Evolutionary conservation across 1,139 yeast genomes (phyloP).

Genomic region (Debaryomyces robertsiae): DNA sequence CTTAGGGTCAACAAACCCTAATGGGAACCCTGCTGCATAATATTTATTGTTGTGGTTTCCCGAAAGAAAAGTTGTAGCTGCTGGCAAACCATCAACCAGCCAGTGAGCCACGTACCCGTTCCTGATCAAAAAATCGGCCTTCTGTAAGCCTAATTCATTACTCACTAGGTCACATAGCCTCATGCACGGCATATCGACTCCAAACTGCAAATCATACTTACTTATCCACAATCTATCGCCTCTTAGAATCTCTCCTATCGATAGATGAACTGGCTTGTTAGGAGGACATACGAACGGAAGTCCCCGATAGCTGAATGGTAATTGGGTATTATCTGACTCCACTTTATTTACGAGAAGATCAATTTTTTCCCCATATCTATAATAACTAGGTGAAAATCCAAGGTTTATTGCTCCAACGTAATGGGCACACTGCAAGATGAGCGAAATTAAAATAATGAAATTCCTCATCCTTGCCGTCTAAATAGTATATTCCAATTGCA

Average conservation of each 20-base stretch:
- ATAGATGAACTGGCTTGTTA: conserved; percentile 63
- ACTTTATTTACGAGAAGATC: conserved; percentile 76
- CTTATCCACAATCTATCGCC: conserved; percentile 84
- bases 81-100: conserved; percentile 84
- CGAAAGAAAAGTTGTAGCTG: conserved; percentile 82
- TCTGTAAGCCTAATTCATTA: conserved; percentile 47
- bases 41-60: conserved; percentile 61
- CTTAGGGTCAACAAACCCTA: conserved; percentile 61
- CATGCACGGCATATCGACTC: conserved; percentile 63
- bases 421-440: conserved; percentile 5
- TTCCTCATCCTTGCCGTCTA: conserved; percentile 2
- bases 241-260: conserved; percentile 73
- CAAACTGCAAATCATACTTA: conserved; percentile 63
- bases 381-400: conserved; percentile 30
- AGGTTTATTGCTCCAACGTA: conserved; percentile 16
- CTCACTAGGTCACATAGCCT: conserved; percentile 63
- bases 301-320: conserved; percentile 78
- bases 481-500: too few species aligned
- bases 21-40: conserved; percentile 85
- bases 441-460: not conserved
- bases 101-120: conserved; percentile 81
- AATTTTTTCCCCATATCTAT: conserved; percentile 60
- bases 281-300: conserved; percentile 84
- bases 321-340: conserved; percentile 72
- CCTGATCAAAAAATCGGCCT: conserved; percentile 64